Evolutionary conservation across 345 rosid genomes (phyloP), one percentile per base, ranked within the genome.

Genomic region (Gossypium raimondii): DNA sequence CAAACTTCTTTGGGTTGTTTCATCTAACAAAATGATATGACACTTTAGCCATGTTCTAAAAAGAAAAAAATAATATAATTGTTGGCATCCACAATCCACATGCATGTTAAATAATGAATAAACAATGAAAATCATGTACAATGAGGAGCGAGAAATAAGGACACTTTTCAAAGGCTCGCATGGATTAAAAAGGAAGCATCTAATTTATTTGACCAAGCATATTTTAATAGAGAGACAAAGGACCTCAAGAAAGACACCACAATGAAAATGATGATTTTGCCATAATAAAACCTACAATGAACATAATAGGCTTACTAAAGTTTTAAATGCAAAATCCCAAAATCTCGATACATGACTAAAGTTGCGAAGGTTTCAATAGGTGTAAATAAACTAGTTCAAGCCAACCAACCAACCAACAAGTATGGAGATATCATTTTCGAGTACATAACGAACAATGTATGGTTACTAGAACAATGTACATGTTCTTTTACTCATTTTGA

Each of bases 1-100:
- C 95, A 73, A 94, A 89, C 84, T 87, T 88, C 81, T 82, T 76
- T 9, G 87, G 90, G 78, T 87, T 77, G 73, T 91, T 83, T 74
- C 95, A 95, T 87, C 90, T 87, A 63, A 94, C 93, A 89, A 88
- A 94, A 87, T 94, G 96, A 80, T 81, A 78, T 48, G 97, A 87
- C 71, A 94, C 87, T 76, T 82, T 84, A 62, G 90, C 84, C 96
- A 92, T 94, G 82, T 94, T 97, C 98, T 94, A 94, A 77, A 69
- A 45, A 63, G 82, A 20, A 69, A 20, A 63, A 12, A 80, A 11
- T n/a, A 66, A 61, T 11, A 57, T 72, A 43, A 73, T 4, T 48
- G 12, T 47, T 66, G 58, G 67, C 53, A 34, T 12, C 57, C 57
- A 52, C 57, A 34, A 34, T 34, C 50, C 14, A 65, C 75, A 13